phyloP scores from a whole-genome alignment of 2,329 filamentous ascomycete genomes.

The Elsinoe necatrix region DNA sequence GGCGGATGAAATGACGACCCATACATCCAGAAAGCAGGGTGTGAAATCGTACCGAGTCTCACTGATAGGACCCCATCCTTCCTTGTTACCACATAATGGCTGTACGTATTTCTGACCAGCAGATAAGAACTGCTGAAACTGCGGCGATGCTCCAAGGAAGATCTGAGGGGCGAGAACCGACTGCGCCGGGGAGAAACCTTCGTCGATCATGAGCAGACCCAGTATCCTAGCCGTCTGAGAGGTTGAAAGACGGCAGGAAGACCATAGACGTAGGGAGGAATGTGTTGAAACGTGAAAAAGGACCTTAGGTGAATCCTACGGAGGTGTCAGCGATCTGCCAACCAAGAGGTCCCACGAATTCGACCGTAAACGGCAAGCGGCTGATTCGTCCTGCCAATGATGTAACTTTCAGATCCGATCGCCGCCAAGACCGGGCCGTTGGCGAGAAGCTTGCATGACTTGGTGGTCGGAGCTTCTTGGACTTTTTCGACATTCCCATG shows the following conservation, averaged over 20 bases:
- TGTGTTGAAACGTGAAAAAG: slow-evolving; percentile 13
- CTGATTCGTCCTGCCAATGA: slow-evolving; percentile 4
- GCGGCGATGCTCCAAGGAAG: slow-evolving; percentile 6
- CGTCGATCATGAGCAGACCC: slow-evolving; percentile 11
- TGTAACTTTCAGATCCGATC: background rate
- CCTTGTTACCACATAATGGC: slow-evolving; percentile 75
- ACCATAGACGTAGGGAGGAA: slow-evolving; percentile 1
- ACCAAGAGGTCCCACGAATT: background rate
- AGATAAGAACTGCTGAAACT: background rate
- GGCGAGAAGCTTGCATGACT: background rate
- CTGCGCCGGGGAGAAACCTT: slow-evolving; percentile 14
- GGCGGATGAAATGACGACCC: slow-evolving; percentile 67
- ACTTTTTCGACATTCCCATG: background rate
- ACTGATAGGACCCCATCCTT: slow-evolving; percentile 94
- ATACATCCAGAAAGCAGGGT: slow-evolving; percentile 92
- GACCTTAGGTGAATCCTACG: background rate
- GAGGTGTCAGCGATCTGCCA: slow-evolving; percentile 7
- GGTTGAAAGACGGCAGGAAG: background rate
- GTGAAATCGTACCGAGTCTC: slow-evolving; percentile 86
- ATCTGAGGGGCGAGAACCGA: slow-evolving; percentile 7
- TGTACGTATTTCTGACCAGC: slow-evolving; percentile 35
- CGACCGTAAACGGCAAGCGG: slow-evolving; percentile 3
- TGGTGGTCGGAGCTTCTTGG: background rate
- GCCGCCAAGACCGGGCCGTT: background rate
- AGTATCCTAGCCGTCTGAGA: slow-evolving; percentile 6